phyloP scores from a whole-genome alignment of 78 protist species.

The Dictyostelium brefeldianum region DNA sequence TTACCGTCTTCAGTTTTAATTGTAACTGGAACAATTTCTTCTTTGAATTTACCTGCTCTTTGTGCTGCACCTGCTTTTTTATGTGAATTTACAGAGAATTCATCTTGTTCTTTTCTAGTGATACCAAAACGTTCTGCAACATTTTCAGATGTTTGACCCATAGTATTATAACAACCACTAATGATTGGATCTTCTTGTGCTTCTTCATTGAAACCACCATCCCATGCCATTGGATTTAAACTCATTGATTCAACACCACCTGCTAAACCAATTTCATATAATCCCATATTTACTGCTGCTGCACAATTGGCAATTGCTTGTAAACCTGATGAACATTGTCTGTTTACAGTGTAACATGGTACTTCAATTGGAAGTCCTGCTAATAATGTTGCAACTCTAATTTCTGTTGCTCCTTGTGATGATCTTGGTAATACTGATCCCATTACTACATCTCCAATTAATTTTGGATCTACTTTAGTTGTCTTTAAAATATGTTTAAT shows the following conservation, averaged over 20 bases:
- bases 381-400: slow-evolving; percentile 79
- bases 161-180: slow-evolving; percentile 86
- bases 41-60: slow-evolving; percentile 76
- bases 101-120: slow-evolving; percentile 93
- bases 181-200: slow-evolving; percentile 70
- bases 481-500: slow-evolving; percentile 69
- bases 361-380: slow-evolving; percentile 86
- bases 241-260: slow-evolving; percentile 96
- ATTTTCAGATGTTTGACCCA: slow-evolving; percentile 94
- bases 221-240: slow-evolving; percentile 79
- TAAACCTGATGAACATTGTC: slow-evolving; percentile 95
- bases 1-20: slow-evolving; percentile 70
- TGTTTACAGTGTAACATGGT: slow-evolving; percentile 82
- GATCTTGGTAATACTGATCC: slow-evolving; percentile 85
- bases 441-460: slow-evolving; percentile 87
- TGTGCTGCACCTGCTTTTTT: slow-evolving; percentile 87
- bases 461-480: slow-evolving; percentile 66
- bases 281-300: slow-evolving; percentile 85
- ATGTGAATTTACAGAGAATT: slow-evolving; percentile 88
- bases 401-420: slow-evolving; percentile 82
- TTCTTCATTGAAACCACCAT: slow-evolving; percentile 83
- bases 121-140: slow-evolving; percentile 89
- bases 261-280: slow-evolving; percentile 90
- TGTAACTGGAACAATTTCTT: slow-evolving; percentile 86
- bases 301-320: slow-evolving; percentile 92